phyloP scores from a whole-genome alignment of 2,329 filamentous ascomycete species.

The Neophaeococcomyces mojaviensis region DNA sequence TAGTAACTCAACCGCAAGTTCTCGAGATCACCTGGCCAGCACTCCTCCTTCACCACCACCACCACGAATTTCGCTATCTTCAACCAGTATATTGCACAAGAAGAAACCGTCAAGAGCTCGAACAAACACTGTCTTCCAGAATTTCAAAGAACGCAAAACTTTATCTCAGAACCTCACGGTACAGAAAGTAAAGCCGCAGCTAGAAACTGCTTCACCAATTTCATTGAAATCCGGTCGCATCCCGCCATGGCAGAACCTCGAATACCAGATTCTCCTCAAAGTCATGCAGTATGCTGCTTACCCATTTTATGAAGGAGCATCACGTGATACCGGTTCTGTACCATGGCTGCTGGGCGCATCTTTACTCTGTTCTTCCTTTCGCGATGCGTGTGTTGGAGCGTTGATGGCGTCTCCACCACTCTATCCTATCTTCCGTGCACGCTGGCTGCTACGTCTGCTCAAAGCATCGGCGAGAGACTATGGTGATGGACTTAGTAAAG shows the following conservation, averaged over 20 bases:
- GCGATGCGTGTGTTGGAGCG: constrained; percentile 64
- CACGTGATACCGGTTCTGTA: constrained; percentile 37
- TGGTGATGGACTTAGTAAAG: constrained; percentile 31
- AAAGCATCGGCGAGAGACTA: constrained; percentile 28
- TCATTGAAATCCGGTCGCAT: constrained; percentile 25
- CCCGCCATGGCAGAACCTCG: constrained; percentile 54
- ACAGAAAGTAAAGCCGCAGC: neutral
- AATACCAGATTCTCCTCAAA: constrained; percentile 61
- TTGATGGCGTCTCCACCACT: constrained; percentile 65
- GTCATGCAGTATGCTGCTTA: constrained; percentile 63
- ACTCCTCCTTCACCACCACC: neutral
- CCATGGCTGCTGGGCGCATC: constrained; percentile 61
- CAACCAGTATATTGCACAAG: neutral
- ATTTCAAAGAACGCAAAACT: constrained; percentile 3
- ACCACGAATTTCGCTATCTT: neutral
- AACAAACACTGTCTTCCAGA: neutral
- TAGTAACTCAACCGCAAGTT: neutral
- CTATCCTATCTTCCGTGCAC: constrained; percentile 43
- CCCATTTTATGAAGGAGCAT: constrained; percentile 46
- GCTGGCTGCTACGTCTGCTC: constrained; percentile 47
- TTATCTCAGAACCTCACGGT: neutral
- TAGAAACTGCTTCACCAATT: neutral
- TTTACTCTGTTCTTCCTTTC: constrained; percentile 55
- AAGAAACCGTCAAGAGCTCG: neutral
- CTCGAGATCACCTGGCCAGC: neutral